Percentiles rank a stretch among this genome's conserved stretches.
phyloP scores from a whole-genome alignment of 1,284 basidiomycete species.

The Phellopilus nigrolimitatus region DNA sequence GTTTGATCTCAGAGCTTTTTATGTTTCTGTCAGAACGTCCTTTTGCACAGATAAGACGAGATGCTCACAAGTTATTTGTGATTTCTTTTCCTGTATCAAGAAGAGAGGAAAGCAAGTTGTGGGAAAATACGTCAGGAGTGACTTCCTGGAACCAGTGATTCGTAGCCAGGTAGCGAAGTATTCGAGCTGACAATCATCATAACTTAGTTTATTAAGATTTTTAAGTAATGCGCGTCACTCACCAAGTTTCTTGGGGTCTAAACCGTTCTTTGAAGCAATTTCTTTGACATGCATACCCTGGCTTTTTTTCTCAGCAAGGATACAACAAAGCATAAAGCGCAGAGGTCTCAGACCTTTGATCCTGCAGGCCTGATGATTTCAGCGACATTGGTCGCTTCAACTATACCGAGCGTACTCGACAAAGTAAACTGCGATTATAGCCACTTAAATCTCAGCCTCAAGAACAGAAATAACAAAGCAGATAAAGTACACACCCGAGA shows the following conservation, averaged over 20 bases:
- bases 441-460: neutral
- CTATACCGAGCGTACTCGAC: conserved; percentile 8
- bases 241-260: conserved; percentile 24
- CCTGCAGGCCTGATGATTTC: conserved; percentile 17
- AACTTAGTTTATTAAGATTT: neutral
- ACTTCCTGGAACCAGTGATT: conserved; percentile 24
- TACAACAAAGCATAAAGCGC: neutral
- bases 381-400: conserved; percentile 12
- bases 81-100: conserved; percentile 23
- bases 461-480: neutral
- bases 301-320: too few relatives aligned
- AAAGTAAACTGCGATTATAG: conserved; percentile 4
- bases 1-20: conserved; percentile 5
- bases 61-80: neutral
- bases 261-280: conserved; percentile 19
- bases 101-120: conserved; percentile 21
- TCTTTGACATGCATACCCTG: conserved; percentile 22
- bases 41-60: too few relatives aligned
- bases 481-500: conserved; percentile 7
- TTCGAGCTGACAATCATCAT: conserved; percentile 11
- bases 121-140: conserved; percentile 21
- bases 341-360: conserved; percentile 2
- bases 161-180: conserved; percentile 24
- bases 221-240: conserved; percentile 1
- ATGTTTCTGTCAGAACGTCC: neutral